phyloP scores from a whole-genome alignment of 192 early-diverging fungal species.

The Blastocladiella britannica region DNA sequence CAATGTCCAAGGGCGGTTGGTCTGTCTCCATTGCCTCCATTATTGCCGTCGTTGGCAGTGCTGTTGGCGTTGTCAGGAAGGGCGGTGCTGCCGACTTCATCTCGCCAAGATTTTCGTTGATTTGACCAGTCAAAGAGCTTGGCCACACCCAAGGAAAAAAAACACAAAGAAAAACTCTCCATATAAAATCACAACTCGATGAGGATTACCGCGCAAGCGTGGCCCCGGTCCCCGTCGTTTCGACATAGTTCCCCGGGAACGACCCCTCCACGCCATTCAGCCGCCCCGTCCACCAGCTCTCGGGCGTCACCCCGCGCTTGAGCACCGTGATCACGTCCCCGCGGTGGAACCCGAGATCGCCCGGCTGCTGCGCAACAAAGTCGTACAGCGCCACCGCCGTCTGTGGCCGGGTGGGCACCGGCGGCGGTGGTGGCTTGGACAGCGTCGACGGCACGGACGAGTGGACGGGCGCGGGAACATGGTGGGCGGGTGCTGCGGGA shows the following conservation, averaged over 20 bases:
- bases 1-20: too few relatives aligned
- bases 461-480: background rate
- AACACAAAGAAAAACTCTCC: too few relatives aligned
- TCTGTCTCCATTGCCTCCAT: too few relatives aligned
- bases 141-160: too few relatives aligned
- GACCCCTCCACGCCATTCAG: slow-evolving; percentile 37
- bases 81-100: too few relatives aligned
- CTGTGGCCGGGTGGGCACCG: slow-evolving; percentile 14
- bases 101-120: too few relatives aligned
- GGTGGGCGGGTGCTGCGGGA: background rate
- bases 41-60: too few relatives aligned
- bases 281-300: slow-evolving; percentile 84
- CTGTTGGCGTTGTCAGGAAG: too few relatives aligned
- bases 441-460: slow-evolving; percentile 1
- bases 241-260: slow-evolving; percentile 66
- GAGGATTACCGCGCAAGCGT: too few relatives aligned
- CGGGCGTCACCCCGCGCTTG: slow-evolving; percentile 39
- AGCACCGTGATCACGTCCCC: slow-evolving; percentile 67
- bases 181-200: too few relatives aligned
- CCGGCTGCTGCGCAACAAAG: slow-evolving; percentile 54
- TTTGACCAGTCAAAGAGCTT: too few relatives aligned
- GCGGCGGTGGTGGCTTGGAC: slow-evolving; percentile 22
- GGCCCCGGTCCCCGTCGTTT: too few relatives aligned
- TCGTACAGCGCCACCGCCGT: slow-evolving; percentile 62
- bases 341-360: slow-evolving; percentile 64